A percentile compares a stretch with the other conserved stretches of the same genome.
Conservation (phyloP, 2,329 filamentous ascomycete genomes). For the Alternaria rosae region DNA sequence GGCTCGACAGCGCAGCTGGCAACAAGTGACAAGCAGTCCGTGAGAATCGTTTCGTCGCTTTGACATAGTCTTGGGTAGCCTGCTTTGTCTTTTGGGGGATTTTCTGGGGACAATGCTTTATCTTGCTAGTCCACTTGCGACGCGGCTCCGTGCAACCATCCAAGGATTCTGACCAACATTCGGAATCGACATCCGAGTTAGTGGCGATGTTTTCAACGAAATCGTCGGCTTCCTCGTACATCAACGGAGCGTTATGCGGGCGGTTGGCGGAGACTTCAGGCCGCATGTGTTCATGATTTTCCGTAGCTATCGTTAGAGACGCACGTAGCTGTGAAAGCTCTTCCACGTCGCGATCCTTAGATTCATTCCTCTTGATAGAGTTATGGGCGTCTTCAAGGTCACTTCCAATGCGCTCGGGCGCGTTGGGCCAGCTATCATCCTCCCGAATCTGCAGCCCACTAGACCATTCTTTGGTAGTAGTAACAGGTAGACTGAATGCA, state of each 20-base stretch:
- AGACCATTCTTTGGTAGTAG: not conserved
- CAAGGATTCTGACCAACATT: not conserved
- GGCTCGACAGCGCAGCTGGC: not conserved
- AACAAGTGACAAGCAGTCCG: constrained; percentile 3
- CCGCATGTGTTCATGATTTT: not conserved
- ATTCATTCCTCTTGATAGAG: not conserved
- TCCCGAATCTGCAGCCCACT: not conserved
- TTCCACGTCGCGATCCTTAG: not conserved
- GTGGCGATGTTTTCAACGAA: not conserved
- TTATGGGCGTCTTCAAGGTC: not conserved
- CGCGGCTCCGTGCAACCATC: too few species aligned
- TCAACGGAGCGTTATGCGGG: not conserved
- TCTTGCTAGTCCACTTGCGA: not conserved
- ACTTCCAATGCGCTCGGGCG: not conserved
- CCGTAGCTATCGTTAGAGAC: not conserved
- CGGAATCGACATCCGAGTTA: not conserved
- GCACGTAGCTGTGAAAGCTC: not conserved
- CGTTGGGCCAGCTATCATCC: not conserved
- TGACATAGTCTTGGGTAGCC: not conserved
- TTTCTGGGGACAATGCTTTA: not conserved
- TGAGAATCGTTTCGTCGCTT: constrained; percentile 3
- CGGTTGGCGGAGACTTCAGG: not conserved
- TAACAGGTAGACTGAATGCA: not conserved
- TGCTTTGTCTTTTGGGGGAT: not conserved
- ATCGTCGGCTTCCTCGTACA: not conserved